Evolutionary conservation across 2,329 filamentous ascomycete genomes (phyloP).

Genomic region (Rutstroemia sp.): DNA sequence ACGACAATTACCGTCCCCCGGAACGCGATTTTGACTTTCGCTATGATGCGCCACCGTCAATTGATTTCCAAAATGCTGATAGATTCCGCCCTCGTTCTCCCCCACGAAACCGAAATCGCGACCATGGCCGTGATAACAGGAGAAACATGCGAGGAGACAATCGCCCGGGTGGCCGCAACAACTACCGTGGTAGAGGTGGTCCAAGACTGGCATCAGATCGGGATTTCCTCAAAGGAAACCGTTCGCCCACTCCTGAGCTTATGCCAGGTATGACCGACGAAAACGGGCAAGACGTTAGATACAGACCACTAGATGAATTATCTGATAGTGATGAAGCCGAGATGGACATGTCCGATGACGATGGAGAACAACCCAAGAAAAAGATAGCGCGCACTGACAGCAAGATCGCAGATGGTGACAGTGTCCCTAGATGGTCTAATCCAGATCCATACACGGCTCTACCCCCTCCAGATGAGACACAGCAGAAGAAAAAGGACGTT

Average conservation of each 20-base stretch:
- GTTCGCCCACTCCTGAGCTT: constrained; percentile 30
- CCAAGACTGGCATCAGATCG: constrained; percentile 27
- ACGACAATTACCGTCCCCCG: constrained; percentile 17
- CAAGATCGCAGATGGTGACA: constrained; percentile 35
- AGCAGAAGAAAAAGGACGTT: constrained; percentile 74
- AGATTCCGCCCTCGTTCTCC: constrained; percentile 19
- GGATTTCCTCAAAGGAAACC: constrained; percentile 29
- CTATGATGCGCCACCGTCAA: constrained; percentile 25
- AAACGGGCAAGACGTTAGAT: constrained; percentile 36
- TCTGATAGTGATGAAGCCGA: constrained; percentile 54
- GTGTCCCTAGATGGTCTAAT: constrained; percentile 80
- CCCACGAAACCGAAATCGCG: constrained; percentile 14
- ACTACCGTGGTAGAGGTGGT: constrained; percentile 23
- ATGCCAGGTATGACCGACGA: constrained; percentile 30
- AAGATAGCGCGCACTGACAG: constrained; percentile 36
- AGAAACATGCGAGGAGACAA: background rate
- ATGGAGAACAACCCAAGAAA: constrained; percentile 33
- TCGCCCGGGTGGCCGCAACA: constrained; percentile 17
- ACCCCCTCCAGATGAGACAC: constrained; percentile 67
- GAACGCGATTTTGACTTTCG: constrained; percentile 25
- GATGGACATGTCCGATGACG: constrained; percentile 52
- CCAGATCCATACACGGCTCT: constrained; percentile 88
- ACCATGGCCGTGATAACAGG: constrained; percentile 5
- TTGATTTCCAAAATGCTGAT: constrained; percentile 22
- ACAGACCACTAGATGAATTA: constrained; percentile 47